phyloP scores from a whole-genome alignment of 208 protist species.

The Wallacemonas sp. region DNA sequence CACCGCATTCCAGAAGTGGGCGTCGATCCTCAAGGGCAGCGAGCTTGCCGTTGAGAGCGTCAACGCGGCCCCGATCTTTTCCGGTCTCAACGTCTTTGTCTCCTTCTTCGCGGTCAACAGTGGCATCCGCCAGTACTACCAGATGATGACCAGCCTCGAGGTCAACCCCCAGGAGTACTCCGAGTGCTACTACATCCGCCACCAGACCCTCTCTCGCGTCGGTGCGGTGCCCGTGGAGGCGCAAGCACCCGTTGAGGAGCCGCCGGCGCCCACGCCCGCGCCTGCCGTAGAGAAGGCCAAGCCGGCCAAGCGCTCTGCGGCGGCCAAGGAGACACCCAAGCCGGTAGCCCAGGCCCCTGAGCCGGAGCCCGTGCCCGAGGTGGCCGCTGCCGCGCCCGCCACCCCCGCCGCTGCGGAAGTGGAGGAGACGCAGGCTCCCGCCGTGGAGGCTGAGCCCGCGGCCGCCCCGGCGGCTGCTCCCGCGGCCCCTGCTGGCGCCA shows the following conservation, averaged over 20 bases:
- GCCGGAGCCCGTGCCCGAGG: slow-evolving; percentile 5
- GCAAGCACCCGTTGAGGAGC: slow-evolving; percentile 30
- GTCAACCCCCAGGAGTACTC: slow-evolving; percentile 46
- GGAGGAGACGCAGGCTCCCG: slow-evolving; percentile 7
- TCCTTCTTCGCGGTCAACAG: slow-evolving; percentile 45
- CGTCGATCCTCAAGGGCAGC: slow-evolving; percentile 53
- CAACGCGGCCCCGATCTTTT: slow-evolving; percentile 54
- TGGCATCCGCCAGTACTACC: slow-evolving; percentile 69
- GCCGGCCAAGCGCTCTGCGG: slow-evolving; percentile 29
- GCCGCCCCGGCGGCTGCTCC: slow-evolving; percentile 9
- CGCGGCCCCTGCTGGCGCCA: slow-evolving; percentile 10
- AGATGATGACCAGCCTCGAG: slow-evolving; percentile 75
- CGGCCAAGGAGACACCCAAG: slow-evolving; percentile 5
- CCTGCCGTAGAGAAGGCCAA: slow-evolving; percentile 29
- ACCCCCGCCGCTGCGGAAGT: slow-evolving; percentile 12
- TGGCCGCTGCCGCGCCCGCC: slow-evolving; percentile 17
- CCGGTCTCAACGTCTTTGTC: slow-evolving; percentile 72
- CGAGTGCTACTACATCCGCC: slow-evolving; percentile 76
- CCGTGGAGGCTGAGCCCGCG: background rate
- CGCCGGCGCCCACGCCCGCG: slow-evolving; percentile 16
- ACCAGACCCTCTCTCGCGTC: slow-evolving; percentile 74
- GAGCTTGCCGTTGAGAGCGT: slow-evolving; percentile 72
- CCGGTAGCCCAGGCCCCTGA: slow-evolving; percentile 5
- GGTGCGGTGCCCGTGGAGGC: slow-evolving; percentile 31
- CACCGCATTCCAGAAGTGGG: slow-evolving; percentile 51